These are phyloP conservation scores for Euphrasia confusa DNA, from an alignment of 257 asterid genomes.

Conservation along the genomic window DNA sequence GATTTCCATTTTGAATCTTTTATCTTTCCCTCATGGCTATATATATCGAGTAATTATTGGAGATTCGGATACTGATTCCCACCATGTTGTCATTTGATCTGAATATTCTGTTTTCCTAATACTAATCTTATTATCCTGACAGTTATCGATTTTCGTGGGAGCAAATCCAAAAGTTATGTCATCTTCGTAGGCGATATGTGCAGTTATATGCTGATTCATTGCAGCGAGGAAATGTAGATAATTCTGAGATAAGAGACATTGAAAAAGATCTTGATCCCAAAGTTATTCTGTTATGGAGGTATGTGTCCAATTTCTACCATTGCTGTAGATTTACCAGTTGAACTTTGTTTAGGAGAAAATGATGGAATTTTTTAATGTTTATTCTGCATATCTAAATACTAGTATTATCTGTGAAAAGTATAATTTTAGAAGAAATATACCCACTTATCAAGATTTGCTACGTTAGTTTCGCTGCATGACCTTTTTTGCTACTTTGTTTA, in stretches of 20 bases:
- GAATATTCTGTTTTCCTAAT: constrained; percentile 12
- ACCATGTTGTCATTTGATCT: constrained; percentile 11
- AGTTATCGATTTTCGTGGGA: constrained; percentile 94
- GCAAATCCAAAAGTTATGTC: constrained; percentile 71
- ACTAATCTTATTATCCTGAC: constrained; percentile 27
- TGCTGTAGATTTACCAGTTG: background rate
- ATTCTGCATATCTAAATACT: constrained; percentile 20
- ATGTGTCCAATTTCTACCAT: constrained; percentile 25
- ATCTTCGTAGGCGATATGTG: constrained; percentile 83
- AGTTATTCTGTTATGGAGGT: constrained; percentile 96
- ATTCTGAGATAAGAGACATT: constrained; percentile 53
- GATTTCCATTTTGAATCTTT: constrained; percentile 2
- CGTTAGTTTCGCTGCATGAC: constrained; percentile 2
- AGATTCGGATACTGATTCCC: constrained; percentile 3
- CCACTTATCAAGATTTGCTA: constrained; percentile 5
- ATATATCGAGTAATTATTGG: constrained; percentile 14
- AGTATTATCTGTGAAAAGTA: constrained; percentile 6
- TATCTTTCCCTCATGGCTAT: constrained; percentile 12
- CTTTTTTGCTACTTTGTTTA: constrained; percentile 9
- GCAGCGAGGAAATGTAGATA: constrained; percentile 55
- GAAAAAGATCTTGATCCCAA: constrained; percentile 94
- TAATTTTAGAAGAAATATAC: constrained; percentile 12
- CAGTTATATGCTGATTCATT: constrained; percentile 79
- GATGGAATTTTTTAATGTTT: constrained; percentile 7
- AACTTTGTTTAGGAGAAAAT: constrained; percentile 11